Conservation (phyloP, 805 yeast genomes). For the Grigorovia jiainica region DNA sequence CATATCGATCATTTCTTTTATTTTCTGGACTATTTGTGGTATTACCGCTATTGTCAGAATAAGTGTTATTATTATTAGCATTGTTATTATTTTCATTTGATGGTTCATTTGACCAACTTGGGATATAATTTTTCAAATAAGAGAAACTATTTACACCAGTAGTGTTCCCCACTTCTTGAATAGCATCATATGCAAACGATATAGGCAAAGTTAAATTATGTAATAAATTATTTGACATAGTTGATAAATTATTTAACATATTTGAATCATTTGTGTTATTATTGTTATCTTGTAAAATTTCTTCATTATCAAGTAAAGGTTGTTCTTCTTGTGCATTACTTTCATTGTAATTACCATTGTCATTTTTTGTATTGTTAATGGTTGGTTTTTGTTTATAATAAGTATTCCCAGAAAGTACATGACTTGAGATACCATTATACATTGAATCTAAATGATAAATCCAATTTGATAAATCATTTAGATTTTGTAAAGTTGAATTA, state of each 20-base stretch:
- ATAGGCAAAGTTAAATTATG: slow-evolving; percentile 27
- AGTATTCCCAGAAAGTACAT: slow-evolving; percentile 20
- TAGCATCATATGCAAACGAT: slow-evolving; percentile 26
- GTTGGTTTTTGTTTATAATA: slow-evolving; percentile 17
- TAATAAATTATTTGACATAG: slow-evolving; percentile 12
- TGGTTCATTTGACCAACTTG: slow-evolving; percentile 11
- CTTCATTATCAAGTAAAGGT: background rate
- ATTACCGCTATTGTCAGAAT: slow-evolving; percentile 1
- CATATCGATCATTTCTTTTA: slow-evolving; percentile 9
- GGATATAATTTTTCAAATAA: slow-evolving; percentile 21
- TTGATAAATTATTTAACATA: background rate
- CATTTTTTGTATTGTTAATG: slow-evolving; percentile 1
- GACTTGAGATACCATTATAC: slow-evolving; percentile 22
- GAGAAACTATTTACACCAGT: slow-evolving; percentile 27
- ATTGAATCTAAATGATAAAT: slow-evolving; percentile 22
- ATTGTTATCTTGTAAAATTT: background rate
- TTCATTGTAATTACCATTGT: background rate
- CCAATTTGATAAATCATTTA: slow-evolving; percentile 26
- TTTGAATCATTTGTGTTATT: background rate
- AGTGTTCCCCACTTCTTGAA: slow-evolving; percentile 28
- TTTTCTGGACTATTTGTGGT: slow-evolving; percentile 3
- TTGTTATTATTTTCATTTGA: background rate
- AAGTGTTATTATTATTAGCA: background rate
- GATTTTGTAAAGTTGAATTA: slow-evolving; percentile 13
- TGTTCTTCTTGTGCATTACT: background rate